Conservation (phyloP, 1,284 basidiomycete genomes). For the Cryptococcus depauperatus region DNA sequence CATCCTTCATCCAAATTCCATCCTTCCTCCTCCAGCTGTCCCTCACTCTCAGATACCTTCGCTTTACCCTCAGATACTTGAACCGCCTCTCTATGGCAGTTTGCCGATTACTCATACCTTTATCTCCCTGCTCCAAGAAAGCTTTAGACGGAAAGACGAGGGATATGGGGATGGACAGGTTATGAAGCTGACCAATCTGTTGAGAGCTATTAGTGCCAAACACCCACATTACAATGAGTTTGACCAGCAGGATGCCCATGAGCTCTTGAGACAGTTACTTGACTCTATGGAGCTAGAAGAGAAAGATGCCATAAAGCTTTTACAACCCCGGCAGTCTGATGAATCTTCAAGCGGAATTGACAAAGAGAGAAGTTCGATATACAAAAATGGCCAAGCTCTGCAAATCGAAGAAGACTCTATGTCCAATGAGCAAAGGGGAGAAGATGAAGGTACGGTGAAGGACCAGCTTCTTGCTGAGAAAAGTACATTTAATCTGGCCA, state of each 20-base stretch:
- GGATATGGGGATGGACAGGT: slow-evolving; percentile 34
- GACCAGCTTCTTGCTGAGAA: slow-evolving; percentile 3
- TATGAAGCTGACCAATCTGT: slow-evolving; percentile 50
- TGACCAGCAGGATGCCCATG: slow-evolving; percentile 85
- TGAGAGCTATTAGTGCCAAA: slow-evolving; percentile 66
- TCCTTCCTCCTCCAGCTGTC: slow-evolving; percentile 26
- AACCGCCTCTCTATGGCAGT: slow-evolving; percentile 36
- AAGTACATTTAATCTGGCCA: background rate
- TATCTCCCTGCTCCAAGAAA: slow-evolving; percentile 30
- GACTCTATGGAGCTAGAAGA: slow-evolving; percentile 96
- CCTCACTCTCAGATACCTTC: slow-evolving; percentile 29
- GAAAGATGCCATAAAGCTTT: slow-evolving; percentile 59
- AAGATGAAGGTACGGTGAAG: background rate
- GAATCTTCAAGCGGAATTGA: background rate
- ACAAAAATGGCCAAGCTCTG: background rate
- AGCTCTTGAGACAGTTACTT: slow-evolving; percentile 76
- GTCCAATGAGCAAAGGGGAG: too few species aligned
- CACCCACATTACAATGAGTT: slow-evolving; percentile 84
- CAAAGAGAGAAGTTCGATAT: slow-evolving; percentile 1
- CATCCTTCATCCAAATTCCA: slow-evolving; percentile 11
- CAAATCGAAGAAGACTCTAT: slow-evolving; percentile 21
- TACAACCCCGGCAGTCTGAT: slow-evolving; percentile 16
- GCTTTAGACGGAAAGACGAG: slow-evolving; percentile 42
- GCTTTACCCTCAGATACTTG: slow-evolving; percentile 33
- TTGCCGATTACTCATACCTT: slow-evolving; percentile 42